Evolutionary conservation across 805 yeast species (phyloP).

Genomic region (Zygotorulaspora chibaensis): DNA sequence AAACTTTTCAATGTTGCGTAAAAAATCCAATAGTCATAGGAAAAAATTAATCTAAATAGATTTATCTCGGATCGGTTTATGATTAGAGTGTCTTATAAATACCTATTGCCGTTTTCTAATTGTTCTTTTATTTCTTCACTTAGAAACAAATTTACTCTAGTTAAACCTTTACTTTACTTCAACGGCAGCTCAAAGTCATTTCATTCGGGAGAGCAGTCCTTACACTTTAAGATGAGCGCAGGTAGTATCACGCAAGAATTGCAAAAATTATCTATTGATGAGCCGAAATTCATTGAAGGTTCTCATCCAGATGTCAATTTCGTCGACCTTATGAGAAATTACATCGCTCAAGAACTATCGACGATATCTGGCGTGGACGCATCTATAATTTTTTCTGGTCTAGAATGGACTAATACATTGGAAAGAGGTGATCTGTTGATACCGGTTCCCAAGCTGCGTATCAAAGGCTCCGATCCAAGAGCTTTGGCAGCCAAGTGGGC

Average conservation of each 20-base stretch:
- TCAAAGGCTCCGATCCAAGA: conserved; percentile 76
- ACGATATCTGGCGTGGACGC: conserved; percentile 68
- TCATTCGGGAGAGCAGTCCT: neutral
- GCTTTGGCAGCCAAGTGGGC: conserved; percentile 76
- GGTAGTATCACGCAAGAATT: conserved; percentile 30
- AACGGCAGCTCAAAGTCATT: neutral
- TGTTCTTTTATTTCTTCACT: neutral
- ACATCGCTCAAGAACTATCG: conserved; percentile 74
- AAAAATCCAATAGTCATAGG: neutral
- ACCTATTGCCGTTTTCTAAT: neutral
- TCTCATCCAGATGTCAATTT: conserved; percentile 77
- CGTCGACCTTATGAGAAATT: conserved; percentile 84
- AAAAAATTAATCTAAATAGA: too few species aligned
- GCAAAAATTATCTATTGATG: conserved; percentile 34
- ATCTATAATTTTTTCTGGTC: conserved; percentile 68
- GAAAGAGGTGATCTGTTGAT: conserved; percentile 91
- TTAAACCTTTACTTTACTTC: neutral
- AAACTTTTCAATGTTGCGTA: neutral
- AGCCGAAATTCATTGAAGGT: conserved; percentile 47
- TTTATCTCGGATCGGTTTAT: neutral
- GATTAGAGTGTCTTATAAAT: neutral
- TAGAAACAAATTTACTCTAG: neutral
- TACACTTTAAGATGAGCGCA: neutral
- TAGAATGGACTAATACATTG: conserved; percentile 80
- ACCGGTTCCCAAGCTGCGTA: conserved; percentile 88